Evolutionary conservation across 805 yeast genomes (phyloP).

Genomic region (Yamadazyma phyllophila): DNA sequence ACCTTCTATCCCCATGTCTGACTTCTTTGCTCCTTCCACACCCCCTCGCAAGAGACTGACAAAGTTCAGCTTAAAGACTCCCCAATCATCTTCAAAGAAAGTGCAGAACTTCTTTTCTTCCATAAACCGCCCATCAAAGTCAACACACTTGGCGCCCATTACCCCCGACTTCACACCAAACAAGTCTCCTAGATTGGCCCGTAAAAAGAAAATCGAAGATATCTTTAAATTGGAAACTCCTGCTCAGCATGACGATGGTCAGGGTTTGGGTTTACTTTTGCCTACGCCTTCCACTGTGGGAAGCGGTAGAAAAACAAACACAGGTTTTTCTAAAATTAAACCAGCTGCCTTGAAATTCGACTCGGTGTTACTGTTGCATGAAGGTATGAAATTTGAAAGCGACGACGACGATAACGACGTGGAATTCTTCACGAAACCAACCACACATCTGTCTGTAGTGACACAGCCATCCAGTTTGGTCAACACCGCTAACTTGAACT

Average conservation of each 20-base stretch:
- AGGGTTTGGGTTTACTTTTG: constrained; percentile 24
- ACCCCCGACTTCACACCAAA: constrained; percentile 18
- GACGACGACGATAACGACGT: constrained; percentile 22
- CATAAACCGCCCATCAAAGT: not conserved
- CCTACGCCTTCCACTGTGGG: constrained; percentile 41
- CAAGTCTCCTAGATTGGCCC: constrained; percentile 11
- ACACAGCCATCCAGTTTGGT: not conserved
- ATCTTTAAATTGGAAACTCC: constrained; percentile 10
- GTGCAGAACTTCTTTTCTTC: constrained; percentile 6
- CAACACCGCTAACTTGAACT: not conserved
- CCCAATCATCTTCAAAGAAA: constrained; percentile 8
- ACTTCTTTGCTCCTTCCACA: constrained; percentile 5
- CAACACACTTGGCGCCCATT: constrained; percentile 9
- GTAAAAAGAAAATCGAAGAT: constrained; percentile 12
- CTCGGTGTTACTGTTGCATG: constrained; percentile 19
- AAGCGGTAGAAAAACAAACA: constrained; percentile 27
- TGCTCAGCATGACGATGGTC: constrained; percentile 1
- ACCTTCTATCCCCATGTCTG: not conserved
- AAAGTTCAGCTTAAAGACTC: constrained; percentile 3
- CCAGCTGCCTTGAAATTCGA: constrained; percentile 17
- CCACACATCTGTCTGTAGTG: not conserved
- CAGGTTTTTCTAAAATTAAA: constrained; percentile 9
- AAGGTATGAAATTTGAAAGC: constrained; percentile 27
- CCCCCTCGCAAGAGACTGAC: constrained; percentile 6
- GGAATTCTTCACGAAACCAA: constrained; percentile 8